Conservation (phyloP, 768 basidiomycete species). For the Scleroderma bovista region DNA sequence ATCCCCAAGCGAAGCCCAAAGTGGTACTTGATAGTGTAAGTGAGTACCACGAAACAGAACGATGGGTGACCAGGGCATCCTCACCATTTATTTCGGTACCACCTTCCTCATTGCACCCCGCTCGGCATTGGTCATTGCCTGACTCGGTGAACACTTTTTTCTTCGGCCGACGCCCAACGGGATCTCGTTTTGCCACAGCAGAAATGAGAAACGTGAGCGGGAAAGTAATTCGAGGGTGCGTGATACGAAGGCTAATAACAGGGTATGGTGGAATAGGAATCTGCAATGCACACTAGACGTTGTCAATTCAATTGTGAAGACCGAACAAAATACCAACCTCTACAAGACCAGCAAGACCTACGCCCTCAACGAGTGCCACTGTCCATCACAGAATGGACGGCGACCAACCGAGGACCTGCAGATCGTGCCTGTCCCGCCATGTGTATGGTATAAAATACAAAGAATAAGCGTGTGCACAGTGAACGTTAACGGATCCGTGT, state of each 20-base stretch:
- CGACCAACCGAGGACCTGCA: conserved; percentile 43
- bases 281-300: conserved; percentile 8
- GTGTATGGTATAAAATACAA: conserved; percentile 56
- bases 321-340: conserved; percentile 26
- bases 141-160: conserved; percentile 64
- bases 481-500: conserved; percentile 22
- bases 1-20: conserved; percentile 46
- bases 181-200: conserved; percentile 62
- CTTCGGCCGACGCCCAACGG: conserved; percentile 69
- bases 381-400: conserved; percentile 64
- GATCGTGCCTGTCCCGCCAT: conserved; percentile 45
- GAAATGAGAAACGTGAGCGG: conserved; percentile 64
- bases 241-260: conserved; percentile 51
- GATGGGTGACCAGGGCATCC: too few species aligned
- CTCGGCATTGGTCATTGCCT: conserved; percentile 43
- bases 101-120: conserved; percentile 38
- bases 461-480: conserved; percentile 60
- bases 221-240: conserved; percentile 64
- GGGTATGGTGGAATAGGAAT: conserved; percentile 31
- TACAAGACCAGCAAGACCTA: conserved; percentile 34
- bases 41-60: too few species aligned
- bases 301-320: conserved; percentile 19
- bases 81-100: conserved; percentile 12
- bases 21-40: too few species aligned
- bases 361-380: conserved; percentile 39